These are phyloP conservation scores for Phoenix roebelenii DNA, from an alignment of 176 grass and related monocot genomes.

Conservation along the genomic window DNA sequence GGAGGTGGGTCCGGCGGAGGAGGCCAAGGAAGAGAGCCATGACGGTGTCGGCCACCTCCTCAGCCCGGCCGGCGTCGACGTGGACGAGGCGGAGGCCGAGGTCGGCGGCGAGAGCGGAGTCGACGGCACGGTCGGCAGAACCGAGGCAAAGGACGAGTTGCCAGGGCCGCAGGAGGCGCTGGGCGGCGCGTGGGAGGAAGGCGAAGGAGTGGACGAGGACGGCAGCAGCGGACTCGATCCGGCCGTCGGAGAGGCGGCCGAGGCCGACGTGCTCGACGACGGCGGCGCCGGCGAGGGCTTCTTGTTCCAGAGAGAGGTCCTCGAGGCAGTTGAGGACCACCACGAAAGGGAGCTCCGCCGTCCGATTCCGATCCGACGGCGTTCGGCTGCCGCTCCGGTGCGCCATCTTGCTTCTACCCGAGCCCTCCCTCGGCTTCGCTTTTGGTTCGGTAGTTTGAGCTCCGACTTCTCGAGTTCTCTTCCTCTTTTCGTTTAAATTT, in stretches of 20 bases:
- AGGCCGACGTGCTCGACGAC: conserved; percentile 66
- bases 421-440: no score
- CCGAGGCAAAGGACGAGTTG: conserved; percentile 96
- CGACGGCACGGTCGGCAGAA: conserved; percentile 69
- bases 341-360: conserved; percentile 34
- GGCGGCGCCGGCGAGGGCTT: conserved; percentile 47
- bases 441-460: no score
- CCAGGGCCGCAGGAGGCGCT: conserved; percentile 76
- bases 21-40: conserved; percentile 91
- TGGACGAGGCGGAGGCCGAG: conserved; percentile 73
- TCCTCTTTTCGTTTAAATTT: no score
- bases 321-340: conserved; percentile 83
- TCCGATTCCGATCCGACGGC: conserved; percentile 9
- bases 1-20: conserved; percentile 68
- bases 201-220: conserved; percentile 73
- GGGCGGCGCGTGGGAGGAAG: conserved; percentile 71
- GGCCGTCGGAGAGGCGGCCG: conserved; percentile 41
- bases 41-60: conserved; percentile 93
- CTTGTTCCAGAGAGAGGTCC: conserved; percentile 63
- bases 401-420: no score
- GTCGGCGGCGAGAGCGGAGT: conserved; percentile 64
- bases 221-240: conserved; percentile 54
- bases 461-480: no score
- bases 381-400: not conserved
- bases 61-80: conserved; percentile 71